Conservation (phyloP, 306 rosid species). For the Trichosanthes cucumerina region DNA sequence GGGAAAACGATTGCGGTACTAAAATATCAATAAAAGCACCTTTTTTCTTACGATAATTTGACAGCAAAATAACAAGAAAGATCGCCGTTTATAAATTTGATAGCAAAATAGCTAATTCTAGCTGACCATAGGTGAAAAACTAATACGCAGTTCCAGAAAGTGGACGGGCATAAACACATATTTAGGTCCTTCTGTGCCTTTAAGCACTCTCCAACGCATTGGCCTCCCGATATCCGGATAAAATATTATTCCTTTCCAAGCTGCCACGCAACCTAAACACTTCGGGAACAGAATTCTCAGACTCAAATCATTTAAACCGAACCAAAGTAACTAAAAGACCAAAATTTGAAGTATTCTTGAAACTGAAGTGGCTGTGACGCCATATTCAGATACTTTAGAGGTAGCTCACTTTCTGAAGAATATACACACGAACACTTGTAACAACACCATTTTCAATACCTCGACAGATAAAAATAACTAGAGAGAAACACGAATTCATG, state of each 20-base stretch:
- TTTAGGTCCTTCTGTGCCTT: background rate
- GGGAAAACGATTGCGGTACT: background rate
- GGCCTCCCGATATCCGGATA: background rate
- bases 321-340: background rate
- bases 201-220: background rate
- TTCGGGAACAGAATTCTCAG: background rate
- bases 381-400: constrained; percentile 1
- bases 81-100: background rate
- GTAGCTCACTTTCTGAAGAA: background rate
- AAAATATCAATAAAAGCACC: background rate
- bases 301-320: background rate
- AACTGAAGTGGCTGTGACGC: background rate
- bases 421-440: background rate
- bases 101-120: background rate
- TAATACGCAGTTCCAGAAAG: background rate
- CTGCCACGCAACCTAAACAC: background rate
- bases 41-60: background rate
- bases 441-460: background rate
- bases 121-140: background rate
- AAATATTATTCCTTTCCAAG: background rate
- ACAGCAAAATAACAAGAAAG: background rate
- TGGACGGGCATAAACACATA: background rate
- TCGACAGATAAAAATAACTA: background rate
- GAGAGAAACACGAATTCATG: background rate
- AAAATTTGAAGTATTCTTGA: background rate